Conservation (phyloP, 129 eudicot genomes). For the Escallonia rubra region DNA sequence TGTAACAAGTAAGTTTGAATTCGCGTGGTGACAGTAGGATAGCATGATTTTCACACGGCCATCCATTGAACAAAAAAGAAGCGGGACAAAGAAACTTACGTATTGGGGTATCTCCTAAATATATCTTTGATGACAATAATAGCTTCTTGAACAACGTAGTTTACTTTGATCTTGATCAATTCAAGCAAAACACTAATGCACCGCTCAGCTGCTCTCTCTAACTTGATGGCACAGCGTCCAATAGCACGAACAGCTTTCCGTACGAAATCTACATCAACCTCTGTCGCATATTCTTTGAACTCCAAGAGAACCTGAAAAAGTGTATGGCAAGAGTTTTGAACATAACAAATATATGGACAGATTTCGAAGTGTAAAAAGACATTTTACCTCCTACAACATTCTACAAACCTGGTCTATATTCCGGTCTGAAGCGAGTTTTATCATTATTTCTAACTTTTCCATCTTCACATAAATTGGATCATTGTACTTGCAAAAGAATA, state of each 20-base stretch:
- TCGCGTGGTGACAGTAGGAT: not conserved
- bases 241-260: slow-evolving; percentile 99
- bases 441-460: slow-evolving; percentile 99
- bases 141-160: slow-evolving; percentile 97
- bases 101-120: slow-evolving; percentile 97
- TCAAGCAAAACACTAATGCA: slow-evolving; percentile 97
- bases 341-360: not conserved
- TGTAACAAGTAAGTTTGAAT: not conserved
- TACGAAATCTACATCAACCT: slow-evolving; percentile 98
- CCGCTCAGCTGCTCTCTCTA: slow-evolving; percentile 99
- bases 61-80: slow-evolving; percentile 1
- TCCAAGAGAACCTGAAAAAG: slow-evolving; percentile 78
- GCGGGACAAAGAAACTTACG: slow-evolving; percentile 41
- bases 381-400: slow-evolving; percentile 7
- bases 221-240: slow-evolving; percentile 97
- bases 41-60: not conserved
- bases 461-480: slow-evolving; percentile 98
- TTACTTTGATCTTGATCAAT: slow-evolving; percentile 93
- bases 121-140: slow-evolving; percentile 95
- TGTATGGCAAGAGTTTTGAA: not conserved
- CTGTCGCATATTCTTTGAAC: slow-evolving; percentile 98
- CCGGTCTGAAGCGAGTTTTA: slow-evolving; percentile 97
- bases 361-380: not conserved
- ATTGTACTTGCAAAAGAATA: slow-evolving; percentile 98
- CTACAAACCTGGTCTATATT: slow-evolving; percentile 81